Evolutionary conservation across 1,284 basidiomycete species (phyloP), one percentile per base, ranked within the genome.

Genomic region (Puccinia novopanici): DNA sequence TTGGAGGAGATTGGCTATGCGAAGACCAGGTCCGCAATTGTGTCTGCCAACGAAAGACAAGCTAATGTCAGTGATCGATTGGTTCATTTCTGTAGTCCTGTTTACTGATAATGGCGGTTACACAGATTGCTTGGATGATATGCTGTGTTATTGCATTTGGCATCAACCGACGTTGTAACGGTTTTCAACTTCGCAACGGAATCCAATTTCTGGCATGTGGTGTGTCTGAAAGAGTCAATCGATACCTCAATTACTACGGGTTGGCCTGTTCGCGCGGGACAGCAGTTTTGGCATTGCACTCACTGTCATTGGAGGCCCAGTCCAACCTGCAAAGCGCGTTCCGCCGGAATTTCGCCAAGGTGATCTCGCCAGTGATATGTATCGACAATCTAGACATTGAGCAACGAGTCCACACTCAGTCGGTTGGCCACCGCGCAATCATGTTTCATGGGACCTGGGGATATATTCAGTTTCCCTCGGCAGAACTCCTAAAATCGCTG

Each of bases 361-460:
- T 24, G 1, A n/a, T 73, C 48, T 57, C 52, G 1, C 71, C 71
- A 24, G 4, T 73, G n/a, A 40, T 73, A 3, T 54, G 50, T 55
- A 54, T 73, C n/a, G 71, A 73, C 34, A 73, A 73, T n/a, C n/a
- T 73, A 0, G 71, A 73, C 27, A 55, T 73, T 34, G 71, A 73
- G 17, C 19, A 54, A 8, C 50, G 42, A 5, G 40, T 73, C 15
- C 71, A 73, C 50, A 30, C 27, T 4, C 27, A 73, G 4, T 57
- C 52, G 0, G 24, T 73, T 17, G 71, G 55, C 52, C 48, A 54
- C 37, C 19, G 22, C 0, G 34, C 52, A 17, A 27, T 15, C 27
- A 73, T 12, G 9, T 73, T 73, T 30, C 37, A 52, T 42, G 71
- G 52, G 2, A 55, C 71, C 2, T 73, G 71, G 71, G 71, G 71